phyloP scores from a whole-genome alignment of 2,329 filamentous ascomycete genomes.

The Hortaea werneckii region DNA sequence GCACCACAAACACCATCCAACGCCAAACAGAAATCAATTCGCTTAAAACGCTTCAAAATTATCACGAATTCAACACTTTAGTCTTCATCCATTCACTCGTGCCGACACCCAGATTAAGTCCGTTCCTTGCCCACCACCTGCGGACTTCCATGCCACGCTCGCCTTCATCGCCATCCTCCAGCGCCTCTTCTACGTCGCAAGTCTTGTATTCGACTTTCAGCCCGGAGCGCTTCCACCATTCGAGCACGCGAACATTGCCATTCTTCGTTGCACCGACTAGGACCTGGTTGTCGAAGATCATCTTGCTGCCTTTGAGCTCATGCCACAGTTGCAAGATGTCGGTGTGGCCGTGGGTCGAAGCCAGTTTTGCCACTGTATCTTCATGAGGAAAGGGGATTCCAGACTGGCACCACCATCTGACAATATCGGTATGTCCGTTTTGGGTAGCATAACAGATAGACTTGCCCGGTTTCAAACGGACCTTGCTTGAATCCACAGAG shows the following conservation, averaged over 20 bases:
- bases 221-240: constrained; percentile 80
- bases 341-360: constrained; percentile 75
- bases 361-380: constrained; percentile 73
- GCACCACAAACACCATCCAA: not conserved
- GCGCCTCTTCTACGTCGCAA: constrained; percentile 87
- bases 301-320: constrained; percentile 59
- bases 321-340: constrained; percentile 77
- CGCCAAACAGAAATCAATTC: not conserved
- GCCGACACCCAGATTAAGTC: constrained; percentile 67
- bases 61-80: constrained; percentile 47
- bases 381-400: constrained; percentile 70
- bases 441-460: constrained; percentile 76
- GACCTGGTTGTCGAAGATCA: constrained; percentile 74
- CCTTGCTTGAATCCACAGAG: constrained; percentile 18
- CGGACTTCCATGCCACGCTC: constrained; percentile 61
- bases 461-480: constrained; percentile 69
- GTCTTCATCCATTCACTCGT: constrained; percentile 87
- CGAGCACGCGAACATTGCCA: constrained; percentile 71
- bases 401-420: constrained; percentile 81
- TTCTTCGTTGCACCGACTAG: constrained; percentile 81
- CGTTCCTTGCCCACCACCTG: constrained; percentile 80
- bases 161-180: constrained; percentile 71
- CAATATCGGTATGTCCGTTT: constrained; percentile 63
- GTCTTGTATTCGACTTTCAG: constrained; percentile 84
- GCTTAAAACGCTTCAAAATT: not conserved